phyloP scores from a whole-genome alignment of 1,284 basidiomycete genomes.

The Sparassis latifolia region DNA sequence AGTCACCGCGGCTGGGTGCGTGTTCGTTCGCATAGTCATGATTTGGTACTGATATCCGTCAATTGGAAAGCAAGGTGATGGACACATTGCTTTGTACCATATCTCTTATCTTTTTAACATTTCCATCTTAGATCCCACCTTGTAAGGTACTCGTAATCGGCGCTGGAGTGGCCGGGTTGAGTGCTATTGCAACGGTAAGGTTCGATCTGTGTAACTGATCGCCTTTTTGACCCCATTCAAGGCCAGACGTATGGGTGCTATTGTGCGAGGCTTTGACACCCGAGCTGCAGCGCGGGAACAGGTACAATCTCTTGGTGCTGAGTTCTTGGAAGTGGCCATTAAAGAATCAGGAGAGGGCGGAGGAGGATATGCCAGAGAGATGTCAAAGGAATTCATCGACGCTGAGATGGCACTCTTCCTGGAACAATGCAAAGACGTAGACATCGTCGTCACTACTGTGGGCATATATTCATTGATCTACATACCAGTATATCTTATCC shows the following conservation, averaged over 20 bases:
- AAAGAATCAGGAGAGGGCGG: conserved; percentile 74
- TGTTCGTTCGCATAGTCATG: conserved; percentile 6
- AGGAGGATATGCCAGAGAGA: conserved; percentile 85
- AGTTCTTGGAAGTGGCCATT: conserved; percentile 75
- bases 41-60: background rate
- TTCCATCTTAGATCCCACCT: conserved; percentile 61
- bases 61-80: conserved; percentile 12
- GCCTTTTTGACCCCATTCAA: conserved; percentile 19
- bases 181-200: conserved; percentile 74
- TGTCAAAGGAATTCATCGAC: conserved; percentile 85
- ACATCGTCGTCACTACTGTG: conserved; percentile 82
- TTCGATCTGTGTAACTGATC: no score
- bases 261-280: conserved; percentile 82
- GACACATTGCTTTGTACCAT: background rate
- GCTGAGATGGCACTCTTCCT: conserved; percentile 86
- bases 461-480: conserved; percentile 12
- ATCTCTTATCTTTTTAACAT: background rate
- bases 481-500: background rate
- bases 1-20: conserved; percentile 80
- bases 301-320: conserved; percentile 80
- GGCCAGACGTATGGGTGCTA: conserved; percentile 77
- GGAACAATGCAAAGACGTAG: conserved; percentile 81
- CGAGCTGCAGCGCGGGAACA: conserved; percentile 79
- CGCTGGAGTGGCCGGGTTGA: conserved; percentile 80
- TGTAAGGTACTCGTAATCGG: conserved; percentile 83